Conservation (phyloP, 2,329 filamentous ascomycete species). For the Pseudocercospora cruenta region DNA sequence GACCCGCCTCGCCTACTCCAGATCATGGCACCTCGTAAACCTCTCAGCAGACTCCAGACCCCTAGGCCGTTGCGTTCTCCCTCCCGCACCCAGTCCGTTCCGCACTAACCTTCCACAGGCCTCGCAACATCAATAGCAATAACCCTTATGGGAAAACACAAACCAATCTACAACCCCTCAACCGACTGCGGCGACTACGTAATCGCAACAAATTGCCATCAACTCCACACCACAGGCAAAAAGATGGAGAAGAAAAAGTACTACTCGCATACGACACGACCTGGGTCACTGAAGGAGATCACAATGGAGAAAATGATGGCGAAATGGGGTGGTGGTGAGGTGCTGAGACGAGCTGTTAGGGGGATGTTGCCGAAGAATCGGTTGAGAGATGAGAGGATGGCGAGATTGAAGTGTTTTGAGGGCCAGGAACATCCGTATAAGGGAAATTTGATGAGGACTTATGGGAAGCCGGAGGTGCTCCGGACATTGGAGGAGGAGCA, state of each 20-base stretch:
- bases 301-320: constrained; percentile 94
- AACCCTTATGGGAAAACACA: constrained; percentile 97
- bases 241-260: constrained; percentile 95
- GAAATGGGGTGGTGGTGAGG: constrained; percentile 91
- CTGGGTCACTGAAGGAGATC: constrained; percentile 82
- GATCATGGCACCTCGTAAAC: constrained; percentile 92
- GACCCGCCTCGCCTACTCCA: constrained; percentile 95
- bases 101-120: background rate
- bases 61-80: constrained; percentile 67
- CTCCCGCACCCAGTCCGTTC: background rate
- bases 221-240: constrained; percentile 84
- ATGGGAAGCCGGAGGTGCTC: constrained; percentile 42
- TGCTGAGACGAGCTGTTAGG: constrained; percentile 86
- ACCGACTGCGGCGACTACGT: constrained; percentile 99
- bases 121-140: constrained; percentile 85
- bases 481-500: constrained; percentile 36
- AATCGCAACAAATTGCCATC: constrained; percentile 78
- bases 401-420: constrained; percentile 90
- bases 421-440: constrained; percentile 90
- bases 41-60: constrained; percentile 68
- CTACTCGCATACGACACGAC: constrained; percentile 90
- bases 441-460: constrained; percentile 78
- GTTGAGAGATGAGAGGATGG: constrained; percentile 82
- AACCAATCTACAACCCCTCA: constrained; percentile 94
- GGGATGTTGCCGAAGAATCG: constrained; percentile 99